Base-by-base conservation (phyloP, 202 grass and related monocot genomes). In the Panicum virgatum region DNA sequence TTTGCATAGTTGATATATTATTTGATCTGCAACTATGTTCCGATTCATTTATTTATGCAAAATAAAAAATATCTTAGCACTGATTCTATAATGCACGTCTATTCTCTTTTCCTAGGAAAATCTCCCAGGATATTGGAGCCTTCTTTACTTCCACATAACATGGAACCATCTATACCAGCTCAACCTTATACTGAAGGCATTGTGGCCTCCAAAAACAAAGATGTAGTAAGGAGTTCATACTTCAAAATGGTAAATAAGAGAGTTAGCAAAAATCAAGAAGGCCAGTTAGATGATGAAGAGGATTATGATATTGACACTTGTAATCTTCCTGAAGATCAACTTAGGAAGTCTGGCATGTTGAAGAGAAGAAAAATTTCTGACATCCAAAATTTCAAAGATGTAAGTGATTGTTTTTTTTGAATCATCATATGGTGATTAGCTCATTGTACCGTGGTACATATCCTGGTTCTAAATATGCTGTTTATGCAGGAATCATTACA, bases 311-410 rank as follows among this genome's bases (percentile, higher is more conserved):
- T 67, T 73, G 73, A 40, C 48, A 80, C 79, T 77, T 76, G 43
- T 60, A 69, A 63, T 86, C 27, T 78, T 82, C 60, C 88, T 72
- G 62, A 76, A 78, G 80, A 43, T 81, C 76, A 77, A 66, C 62
- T 42, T n/a, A 77, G 36, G 38, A 88, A 72, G 26, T 60, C 65
- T 76, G 77, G 77, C 85, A 71, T 81, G 47, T 58, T 76, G 59
- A 98, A 98, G 76, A 98, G 72, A 80, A 91, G 86, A 91, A 98
- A 93, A 77, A 8, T 86, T 72, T 72, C 12, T 46, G 66, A 75
- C 79, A 40, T 68, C 66, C 52, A 71, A 75, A 81, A 80, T 75
- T 71, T 84, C 37, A 67, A 89, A 79, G 76, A 54, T 58, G 92
- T 97, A 90, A 89, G 87, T 80, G n/a, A 62, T 51, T 64, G 13